Percentiles rank a stretch among this genome's conserved stretches.
Evolutionary conservation across 495 filamentous ascomycete species (phyloP).

Genomic region (Neurospora terricola): DNA sequence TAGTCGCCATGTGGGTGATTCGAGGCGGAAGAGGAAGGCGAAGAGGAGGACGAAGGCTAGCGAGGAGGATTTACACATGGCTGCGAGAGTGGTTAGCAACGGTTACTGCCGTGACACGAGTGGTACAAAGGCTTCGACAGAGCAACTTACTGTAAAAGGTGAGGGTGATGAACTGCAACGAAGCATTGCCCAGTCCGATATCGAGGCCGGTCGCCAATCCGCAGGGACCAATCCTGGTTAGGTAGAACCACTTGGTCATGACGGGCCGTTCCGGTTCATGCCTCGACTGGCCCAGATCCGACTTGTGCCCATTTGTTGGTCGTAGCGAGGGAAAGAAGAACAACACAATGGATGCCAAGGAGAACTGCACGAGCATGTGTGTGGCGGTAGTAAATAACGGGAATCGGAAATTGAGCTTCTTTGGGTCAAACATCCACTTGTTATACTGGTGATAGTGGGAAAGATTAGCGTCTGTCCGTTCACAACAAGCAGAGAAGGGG

Average conservation of each 20-base stretch:
- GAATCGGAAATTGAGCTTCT: conserved; percentile 81
- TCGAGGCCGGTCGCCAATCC: conserved; percentile 90
- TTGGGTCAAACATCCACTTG: conserved; percentile 97
- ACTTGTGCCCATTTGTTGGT: conserved; percentile 44
- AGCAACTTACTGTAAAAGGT: conserved; percentile 79
- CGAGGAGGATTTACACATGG: conserved; percentile 98
- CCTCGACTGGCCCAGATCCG: conserved; percentile 38
- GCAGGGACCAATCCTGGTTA: conserved; percentile 88
- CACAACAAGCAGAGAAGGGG: not conserved
- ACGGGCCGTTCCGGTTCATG: conserved; percentile 54
- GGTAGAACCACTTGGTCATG: conserved; percentile 88
- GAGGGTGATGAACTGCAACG: conserved; percentile 86
- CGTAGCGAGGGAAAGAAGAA: conserved; percentile 77
- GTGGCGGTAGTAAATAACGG: conserved; percentile 91
- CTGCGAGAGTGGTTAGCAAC: conserved; percentile 27
- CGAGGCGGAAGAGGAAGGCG: conserved; percentile 89
- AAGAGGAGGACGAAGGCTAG: conserved; percentile 93
- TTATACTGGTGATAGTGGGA: conserved; percentile 60
- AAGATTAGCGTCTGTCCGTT: not conserved
- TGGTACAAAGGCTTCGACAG: not conserved
- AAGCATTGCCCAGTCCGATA: conserved; percentile 94
- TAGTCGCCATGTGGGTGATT: conserved; percentile 74
- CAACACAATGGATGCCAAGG: conserved; percentile 67
- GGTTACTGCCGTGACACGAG: not conserved
- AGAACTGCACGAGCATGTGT: conserved; percentile 96